phyloP scores from a whole-genome alignment of 1,139 yeast species.

The Nakaseomyces glabratus region DNA sequence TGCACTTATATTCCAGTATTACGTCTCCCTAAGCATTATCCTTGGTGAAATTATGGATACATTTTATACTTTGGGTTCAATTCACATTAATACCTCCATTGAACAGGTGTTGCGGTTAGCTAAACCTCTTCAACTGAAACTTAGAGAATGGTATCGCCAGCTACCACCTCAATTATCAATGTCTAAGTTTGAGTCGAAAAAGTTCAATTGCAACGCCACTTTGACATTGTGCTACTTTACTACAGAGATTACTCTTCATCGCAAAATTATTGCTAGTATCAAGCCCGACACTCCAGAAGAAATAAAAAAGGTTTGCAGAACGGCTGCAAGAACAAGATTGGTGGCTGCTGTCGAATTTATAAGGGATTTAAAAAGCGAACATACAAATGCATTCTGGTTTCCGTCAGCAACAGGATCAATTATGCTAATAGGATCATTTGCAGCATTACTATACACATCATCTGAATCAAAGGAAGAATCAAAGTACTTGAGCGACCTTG shows the following conservation, averaged over 20 bases:
- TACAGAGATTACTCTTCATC: slow-evolving; percentile 73
- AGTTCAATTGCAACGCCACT: slow-evolving; percentile 61
- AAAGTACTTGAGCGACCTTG: slow-evolving; percentile 51
- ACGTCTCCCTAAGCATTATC: slow-evolving; percentile 60
- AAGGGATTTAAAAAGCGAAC: slow-evolving; percentile 66
- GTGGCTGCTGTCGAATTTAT: slow-evolving; percentile 77
- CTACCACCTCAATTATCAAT: slow-evolving; percentile 64
- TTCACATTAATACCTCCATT: slow-evolving; percentile 46
- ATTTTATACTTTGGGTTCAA: slow-evolving; percentile 62
- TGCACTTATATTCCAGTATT: slow-evolving; percentile 56
- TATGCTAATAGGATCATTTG: slow-evolving; percentile 78
- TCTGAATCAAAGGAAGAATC: slow-evolving; percentile 54
- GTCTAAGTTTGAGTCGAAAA: slow-evolving; percentile 51
- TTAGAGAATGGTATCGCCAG: slow-evolving; percentile 78
- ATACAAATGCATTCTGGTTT: slow-evolving; percentile 83
- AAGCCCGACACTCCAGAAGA: slow-evolving; percentile 47
- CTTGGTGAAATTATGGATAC: slow-evolving; percentile 62
- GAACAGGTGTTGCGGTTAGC: slow-evolving; percentile 64
- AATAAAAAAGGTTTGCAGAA: slow-evolving; percentile 62
- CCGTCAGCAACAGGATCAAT: slow-evolving; percentile 69
- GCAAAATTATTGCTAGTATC: slow-evolving; percentile 62
- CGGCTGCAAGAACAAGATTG: slow-evolving; percentile 75
- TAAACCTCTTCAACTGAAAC: slow-evolving; percentile 71
- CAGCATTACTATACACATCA: slow-evolving; percentile 63
- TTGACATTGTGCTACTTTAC: slow-evolving; percentile 80